These are phyloP conservation scores for Mortierella sp. DNA, from an alignment of 371 early-diverging fungal species.

Conservation along the genomic window DNA sequence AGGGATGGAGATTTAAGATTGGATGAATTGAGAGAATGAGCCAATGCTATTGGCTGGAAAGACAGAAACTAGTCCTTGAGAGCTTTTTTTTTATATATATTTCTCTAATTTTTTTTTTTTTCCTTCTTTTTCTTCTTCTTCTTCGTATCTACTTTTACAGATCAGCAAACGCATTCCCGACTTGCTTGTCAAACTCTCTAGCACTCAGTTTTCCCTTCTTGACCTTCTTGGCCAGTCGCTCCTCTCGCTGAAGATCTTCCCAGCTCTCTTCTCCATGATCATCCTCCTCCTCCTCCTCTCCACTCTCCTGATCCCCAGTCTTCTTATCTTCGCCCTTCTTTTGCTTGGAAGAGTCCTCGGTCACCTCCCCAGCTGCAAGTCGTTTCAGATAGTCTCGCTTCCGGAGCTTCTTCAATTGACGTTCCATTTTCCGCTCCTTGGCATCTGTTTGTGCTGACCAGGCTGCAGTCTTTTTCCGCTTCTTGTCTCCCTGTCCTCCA, in stretches of 20 bases:
- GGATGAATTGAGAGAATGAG: not conserved
- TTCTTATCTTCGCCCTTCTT: slow-evolving; percentile 23
- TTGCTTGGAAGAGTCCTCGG: slow-evolving; percentile 21
- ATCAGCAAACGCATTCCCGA: slow-evolving; percentile 32
- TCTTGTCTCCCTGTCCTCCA: slow-evolving; percentile 18
- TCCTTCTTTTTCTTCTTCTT: not conserved
- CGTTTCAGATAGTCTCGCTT: slow-evolving; percentile 67
- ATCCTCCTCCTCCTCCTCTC: slow-evolving; percentile 22
- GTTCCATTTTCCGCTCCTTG: slow-evolving; percentile 70
- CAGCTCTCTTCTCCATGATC: slow-evolving; percentile 55
- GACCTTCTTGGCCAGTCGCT: slow-evolving; percentile 65
- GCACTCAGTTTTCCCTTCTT: slow-evolving; percentile 60
- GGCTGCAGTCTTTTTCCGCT: slow-evolving; percentile 56
- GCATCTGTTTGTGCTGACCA: slow-evolving; percentile 82
- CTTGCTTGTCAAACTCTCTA: slow-evolving; percentile 60
- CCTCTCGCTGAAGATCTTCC: slow-evolving; percentile 59
- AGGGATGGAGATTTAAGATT: not conserved
- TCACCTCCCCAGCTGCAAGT: slow-evolving; percentile 43
- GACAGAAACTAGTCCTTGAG: not conserved
- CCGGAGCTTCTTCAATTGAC: slow-evolving; percentile 75
- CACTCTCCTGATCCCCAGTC: slow-evolving; percentile 13
- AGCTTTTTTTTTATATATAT: not conserved
- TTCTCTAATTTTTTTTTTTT: not conserved
- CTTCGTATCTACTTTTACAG: slow-evolving; percentile 19
- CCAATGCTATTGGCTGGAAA: not conserved